These are phyloP conservation scores for Sphaerobolus stellatus DNA, from an alignment of 1,284 basidiomycete species.

Conservation along the genomic window DNA sequence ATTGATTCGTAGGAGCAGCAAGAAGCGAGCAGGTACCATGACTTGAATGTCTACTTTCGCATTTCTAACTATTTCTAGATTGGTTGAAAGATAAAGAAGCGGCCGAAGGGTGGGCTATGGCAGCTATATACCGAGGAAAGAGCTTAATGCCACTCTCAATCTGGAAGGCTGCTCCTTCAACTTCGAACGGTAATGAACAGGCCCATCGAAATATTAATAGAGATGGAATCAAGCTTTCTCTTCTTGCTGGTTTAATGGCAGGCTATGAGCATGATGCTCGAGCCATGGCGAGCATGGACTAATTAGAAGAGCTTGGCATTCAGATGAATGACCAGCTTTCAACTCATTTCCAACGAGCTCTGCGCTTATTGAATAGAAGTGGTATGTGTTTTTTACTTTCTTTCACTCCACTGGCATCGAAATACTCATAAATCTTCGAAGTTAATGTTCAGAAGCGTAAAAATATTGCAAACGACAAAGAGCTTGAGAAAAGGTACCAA, in stretches of 20 bases:
- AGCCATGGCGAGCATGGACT: neutral
- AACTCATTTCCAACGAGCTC: neutral
- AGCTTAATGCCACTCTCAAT: slow-evolving; percentile 2
- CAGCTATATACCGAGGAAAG: neutral
- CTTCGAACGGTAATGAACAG: neutral
- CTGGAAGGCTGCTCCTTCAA: slow-evolving; percentile 1
- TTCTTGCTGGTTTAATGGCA: neutral
- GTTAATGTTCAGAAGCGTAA: neutral
- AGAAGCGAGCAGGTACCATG: neutral
- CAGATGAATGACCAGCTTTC: neutral
- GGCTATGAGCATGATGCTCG: neutral
- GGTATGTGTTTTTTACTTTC: too few relatives aligned
- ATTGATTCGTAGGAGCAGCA: slow-evolving; percentile 5
- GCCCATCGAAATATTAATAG: neutral
- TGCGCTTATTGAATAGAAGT: neutral
- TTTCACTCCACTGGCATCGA: too few relatives aligned
- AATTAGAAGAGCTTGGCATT: neutral
- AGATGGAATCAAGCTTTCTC: neutral
- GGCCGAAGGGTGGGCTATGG: neutral
- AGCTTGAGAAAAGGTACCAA: neutral
- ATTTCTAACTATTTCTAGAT: neutral
- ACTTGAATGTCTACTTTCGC: neutral
- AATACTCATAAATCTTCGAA: too few relatives aligned
- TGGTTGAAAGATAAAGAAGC: slow-evolving; percentile 8
- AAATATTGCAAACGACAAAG: neutral